Conservation (phyloP, 148 eudicot genomes). For the Tetragonia tetragonoides region DNA sequence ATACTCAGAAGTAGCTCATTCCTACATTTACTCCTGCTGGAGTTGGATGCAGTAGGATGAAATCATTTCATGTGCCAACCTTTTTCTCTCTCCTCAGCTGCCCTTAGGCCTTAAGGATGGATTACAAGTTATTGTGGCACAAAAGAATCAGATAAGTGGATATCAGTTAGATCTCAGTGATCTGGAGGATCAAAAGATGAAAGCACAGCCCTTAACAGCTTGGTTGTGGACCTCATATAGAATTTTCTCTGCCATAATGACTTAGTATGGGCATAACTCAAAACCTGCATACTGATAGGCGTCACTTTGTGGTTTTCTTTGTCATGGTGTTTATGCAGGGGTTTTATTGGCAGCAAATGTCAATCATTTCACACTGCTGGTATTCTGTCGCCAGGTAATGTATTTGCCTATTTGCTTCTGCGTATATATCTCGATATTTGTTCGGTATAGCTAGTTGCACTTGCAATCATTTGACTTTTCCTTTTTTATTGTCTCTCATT, state of each 20-base stretch:
- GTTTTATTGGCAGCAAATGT: slow-evolving; percentile 16
- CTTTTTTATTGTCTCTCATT: not conserved
- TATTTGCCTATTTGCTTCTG: not conserved
- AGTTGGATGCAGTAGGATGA: not conserved
- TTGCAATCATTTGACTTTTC: slow-evolving; percentile 16
- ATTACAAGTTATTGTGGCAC: not conserved
- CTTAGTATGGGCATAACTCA: slow-evolving; percentile 24
- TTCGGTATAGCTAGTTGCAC: not conserved
- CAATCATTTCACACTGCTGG: slow-evolving; percentile 29
- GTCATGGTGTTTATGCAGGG: slow-evolving; percentile 9
- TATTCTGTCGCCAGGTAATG: slow-evolving; percentile 15
- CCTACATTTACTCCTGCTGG: too few species aligned
- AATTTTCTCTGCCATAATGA: not conserved
- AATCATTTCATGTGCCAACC: not conserved
- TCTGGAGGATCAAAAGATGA: slow-evolving; percentile 12
- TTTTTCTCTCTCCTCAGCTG: not conserved
- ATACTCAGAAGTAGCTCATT: too few species aligned
- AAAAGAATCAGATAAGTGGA: not conserved
- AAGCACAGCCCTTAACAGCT: slow-evolving; percentile 11
- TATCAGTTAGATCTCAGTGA: slow-evolving; percentile 9
- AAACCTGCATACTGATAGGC: slow-evolving; percentile 16
- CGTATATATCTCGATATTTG: not conserved
- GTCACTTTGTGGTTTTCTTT: slow-evolving; percentile 9
- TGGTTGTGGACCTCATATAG: slow-evolving; percentile 23
- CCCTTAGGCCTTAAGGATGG: not conserved